phyloP scores from a whole-genome alignment of 1,139 yeast species.

The Saccharomyces pastorianus region DNA sequence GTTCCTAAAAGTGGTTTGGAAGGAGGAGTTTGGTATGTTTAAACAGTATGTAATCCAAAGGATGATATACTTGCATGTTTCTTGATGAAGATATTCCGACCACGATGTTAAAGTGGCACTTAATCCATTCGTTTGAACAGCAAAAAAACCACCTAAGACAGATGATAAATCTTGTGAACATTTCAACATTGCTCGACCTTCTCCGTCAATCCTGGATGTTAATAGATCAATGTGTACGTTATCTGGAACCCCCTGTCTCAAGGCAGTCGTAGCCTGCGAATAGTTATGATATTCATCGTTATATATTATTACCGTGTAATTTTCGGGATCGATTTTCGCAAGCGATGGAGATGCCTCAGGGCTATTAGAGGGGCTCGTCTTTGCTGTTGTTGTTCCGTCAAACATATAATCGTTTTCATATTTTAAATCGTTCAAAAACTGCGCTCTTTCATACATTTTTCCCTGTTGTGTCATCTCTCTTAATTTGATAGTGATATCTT shows the following conservation, averaged over 20 bases:
- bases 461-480: conserved; percentile 24
- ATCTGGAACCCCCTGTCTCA: conserved; percentile 32
- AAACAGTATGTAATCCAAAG: conserved; percentile 45
- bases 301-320: conserved; percentile 52
- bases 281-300: conserved; percentile 66
- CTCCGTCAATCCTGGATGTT: conserved; percentile 32
- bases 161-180: conserved; percentile 22
- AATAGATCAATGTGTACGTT: conserved; percentile 27
- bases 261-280: conserved; percentile 33
- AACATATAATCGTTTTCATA: conserved; percentile 18
- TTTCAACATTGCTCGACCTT: conserved; percentile 34
- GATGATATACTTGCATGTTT: conserved; percentile 37
- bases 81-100: conserved; percentile 43
- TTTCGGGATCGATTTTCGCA: conserved; percentile 9
- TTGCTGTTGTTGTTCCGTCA: conserved; percentile 31
- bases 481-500: conserved; percentile 23
- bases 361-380: conserved; percentile 2
- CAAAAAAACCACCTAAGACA: conserved; percentile 30
- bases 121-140: conserved; percentile 43
- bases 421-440: conserved; percentile 18
- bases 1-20: conserved; percentile 33
- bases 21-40: conserved; percentile 30
- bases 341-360: conserved; percentile 2
- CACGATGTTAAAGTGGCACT: conserved; percentile 48
- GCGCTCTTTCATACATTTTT: conserved; percentile 15